Conservation (phyloP, 1,139 yeast genomes). For the Wickerhamomyces sp. region DNA sequence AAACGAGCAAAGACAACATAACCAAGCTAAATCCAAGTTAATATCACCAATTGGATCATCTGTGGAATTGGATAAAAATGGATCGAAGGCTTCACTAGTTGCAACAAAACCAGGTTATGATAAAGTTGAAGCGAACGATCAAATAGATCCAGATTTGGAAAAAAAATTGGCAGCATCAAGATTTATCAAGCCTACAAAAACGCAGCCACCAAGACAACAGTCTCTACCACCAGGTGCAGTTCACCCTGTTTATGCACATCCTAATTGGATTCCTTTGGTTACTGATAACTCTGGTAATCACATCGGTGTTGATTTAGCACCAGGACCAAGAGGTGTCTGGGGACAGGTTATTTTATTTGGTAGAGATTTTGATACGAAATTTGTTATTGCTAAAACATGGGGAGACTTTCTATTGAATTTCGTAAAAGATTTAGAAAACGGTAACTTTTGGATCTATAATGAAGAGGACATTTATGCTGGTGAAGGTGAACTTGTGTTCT, state of each 20-base stretch:
- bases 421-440: slow-evolving; percentile 80
- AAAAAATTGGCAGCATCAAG: slow-evolving; percentile 21
- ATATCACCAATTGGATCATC: slow-evolving; percentile 24
- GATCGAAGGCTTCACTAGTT: slow-evolving; percentile 14
- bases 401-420: slow-evolving; percentile 76
- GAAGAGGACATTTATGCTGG: slow-evolving; percentile 56
- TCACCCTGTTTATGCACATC: slow-evolving; percentile 74
- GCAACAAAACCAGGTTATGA: slow-evolving; percentile 24
- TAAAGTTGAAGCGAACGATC: slow-evolving; percentile 23
- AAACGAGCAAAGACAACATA: slow-evolving; percentile 8
- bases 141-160: slow-evolving; percentile 24
- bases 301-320: slow-evolving; percentile 84
- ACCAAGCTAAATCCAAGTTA: slow-evolving; percentile 15
- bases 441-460: slow-evolving; percentile 55
- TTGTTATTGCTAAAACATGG: slow-evolving; percentile 73
- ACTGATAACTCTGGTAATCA: slow-evolving; percentile 90
- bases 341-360: slow-evolving; percentile 91
- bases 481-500: slow-evolving; percentile 70
- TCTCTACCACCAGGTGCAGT: slow-evolving; percentile 73
- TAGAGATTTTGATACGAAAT: slow-evolving; percentile 82
- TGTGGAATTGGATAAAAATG: slow-evolving; percentile 10
- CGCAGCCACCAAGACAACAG: slow-evolving; percentile 53
- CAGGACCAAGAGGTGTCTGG: slow-evolving; percentile 66
- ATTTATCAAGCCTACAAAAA: slow-evolving; percentile 26
- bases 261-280: slow-evolving; percentile 85